phyloP scores from a whole-genome alignment of 2,329 filamentous ascomycete species.

The Cladorrhinum sp. region DNA sequence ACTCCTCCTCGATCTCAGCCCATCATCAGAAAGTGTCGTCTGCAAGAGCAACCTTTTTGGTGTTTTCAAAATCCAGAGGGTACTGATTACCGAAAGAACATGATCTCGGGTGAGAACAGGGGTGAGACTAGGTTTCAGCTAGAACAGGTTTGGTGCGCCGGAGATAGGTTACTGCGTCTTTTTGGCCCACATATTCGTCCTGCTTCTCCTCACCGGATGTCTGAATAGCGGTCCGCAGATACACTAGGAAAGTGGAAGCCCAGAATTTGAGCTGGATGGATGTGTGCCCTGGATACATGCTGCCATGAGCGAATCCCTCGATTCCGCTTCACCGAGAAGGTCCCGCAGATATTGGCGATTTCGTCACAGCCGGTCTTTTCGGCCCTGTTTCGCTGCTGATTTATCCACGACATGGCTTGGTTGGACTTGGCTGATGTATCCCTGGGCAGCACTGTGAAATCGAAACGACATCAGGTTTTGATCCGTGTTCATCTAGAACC shows the following conservation, averaged over 20 bases:
- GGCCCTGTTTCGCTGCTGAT: neutral
- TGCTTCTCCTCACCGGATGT: neutral
- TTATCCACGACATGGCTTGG: neutral
- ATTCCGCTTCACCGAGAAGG: neutral
- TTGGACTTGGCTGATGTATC: neutral
- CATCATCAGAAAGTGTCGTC: no score
- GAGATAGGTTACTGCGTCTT: neutral
- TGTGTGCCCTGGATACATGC: neutral
- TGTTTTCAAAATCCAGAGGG: no score
- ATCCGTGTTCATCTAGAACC: no score
- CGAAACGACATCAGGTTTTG: neutral
- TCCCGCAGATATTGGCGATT: neutral
- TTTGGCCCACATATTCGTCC: neutral
- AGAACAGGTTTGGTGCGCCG: neutral
- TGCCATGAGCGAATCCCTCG: neutral
- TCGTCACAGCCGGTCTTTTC: neutral
- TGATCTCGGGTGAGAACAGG: neutral
- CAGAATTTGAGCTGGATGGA: neutral
- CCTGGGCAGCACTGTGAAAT: neutral
- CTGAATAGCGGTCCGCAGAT: neutral
- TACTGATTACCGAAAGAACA: no score
- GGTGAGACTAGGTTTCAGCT: neutral
- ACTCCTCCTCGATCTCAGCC: no score
- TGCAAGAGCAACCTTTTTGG: no score
- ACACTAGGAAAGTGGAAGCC: neutral